These are phyloP conservation scores for Nannochloropsis gaditana DNA, from an alignment of 108 stramenopile genomes.

Conservation along the genomic window DNA sequence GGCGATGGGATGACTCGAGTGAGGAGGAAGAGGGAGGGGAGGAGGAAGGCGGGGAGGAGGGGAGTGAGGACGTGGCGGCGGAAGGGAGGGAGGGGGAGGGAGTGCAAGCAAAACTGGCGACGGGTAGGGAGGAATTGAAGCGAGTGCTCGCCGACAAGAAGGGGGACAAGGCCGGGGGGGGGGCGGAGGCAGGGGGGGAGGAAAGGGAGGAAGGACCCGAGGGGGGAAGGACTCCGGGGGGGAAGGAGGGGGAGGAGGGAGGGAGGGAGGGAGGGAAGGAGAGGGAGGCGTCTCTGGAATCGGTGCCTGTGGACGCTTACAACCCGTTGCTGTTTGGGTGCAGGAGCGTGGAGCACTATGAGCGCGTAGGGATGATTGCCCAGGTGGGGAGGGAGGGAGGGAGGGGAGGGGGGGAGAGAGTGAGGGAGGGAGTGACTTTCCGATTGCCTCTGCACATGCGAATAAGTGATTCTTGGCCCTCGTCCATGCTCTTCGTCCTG, in stretches of 20 bases:
- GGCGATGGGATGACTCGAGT: neutral
- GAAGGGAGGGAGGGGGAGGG: conserved; percentile 23
- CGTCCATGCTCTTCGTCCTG: too few species aligned
- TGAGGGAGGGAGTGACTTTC: too few species aligned
- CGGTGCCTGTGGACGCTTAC: conserved; percentile 28
- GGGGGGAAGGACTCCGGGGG: neutral
- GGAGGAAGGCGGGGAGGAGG: neutral
- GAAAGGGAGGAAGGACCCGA: neutral
- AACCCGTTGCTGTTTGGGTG: conserved; percentile 44
- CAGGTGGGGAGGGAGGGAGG: neutral
- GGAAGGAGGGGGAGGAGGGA: conserved; percentile 16
- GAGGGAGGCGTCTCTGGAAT: neutral
- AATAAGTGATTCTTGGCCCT: too few species aligned
- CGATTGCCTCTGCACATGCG: too few species aligned
- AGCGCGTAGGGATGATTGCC: conserved; percentile 48
- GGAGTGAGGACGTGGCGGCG: neutral
- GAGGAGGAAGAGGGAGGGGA: neutral
- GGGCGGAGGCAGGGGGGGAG: conserved; percentile 10
- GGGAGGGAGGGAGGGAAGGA: conserved; percentile 9
- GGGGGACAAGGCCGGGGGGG: conserved; percentile 1
- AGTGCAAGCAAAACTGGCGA: neutral
- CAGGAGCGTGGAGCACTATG: conserved; percentile 50
- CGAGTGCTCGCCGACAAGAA: conserved; percentile 5
- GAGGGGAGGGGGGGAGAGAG: neutral
- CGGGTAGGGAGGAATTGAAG: neutral